Base-by-base conservation (phyloP, 2,329 filamentous ascomycete species). In the Laburnicola sp. region DNA sequence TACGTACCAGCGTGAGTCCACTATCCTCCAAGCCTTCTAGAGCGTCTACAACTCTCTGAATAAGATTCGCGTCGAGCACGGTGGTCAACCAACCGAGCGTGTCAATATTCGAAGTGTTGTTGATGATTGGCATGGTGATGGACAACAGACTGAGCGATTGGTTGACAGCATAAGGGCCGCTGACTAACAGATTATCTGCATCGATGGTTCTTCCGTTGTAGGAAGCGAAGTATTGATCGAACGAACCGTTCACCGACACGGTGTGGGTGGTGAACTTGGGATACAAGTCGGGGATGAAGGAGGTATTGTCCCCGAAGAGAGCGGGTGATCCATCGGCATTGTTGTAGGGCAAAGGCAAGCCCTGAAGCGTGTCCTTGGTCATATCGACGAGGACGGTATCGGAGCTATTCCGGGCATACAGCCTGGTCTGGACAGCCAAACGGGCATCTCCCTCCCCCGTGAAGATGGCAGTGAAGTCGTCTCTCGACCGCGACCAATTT, bases 81-180 rank as follows among this genome's bases (percentile, higher is more conserved):
- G 93, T 76, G 1, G 91, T 96, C 76, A 96, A 82, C 76, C 91
- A 96, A 1, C 90, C 92, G 4, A 96, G 78, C 0, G 93, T 82
- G 55, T 87, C 85, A 3, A 75, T 75, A 36, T 74, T 69, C 2
- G 81, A 80, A 2, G 79, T 78, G 58, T 86, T 88, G 66, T 87
- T 85, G 53, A 89, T 81, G 46, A 97, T 84, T 0, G 91, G 89
- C 11, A 93, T 75, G 0, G 91, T 96, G 51, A 96, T 77, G 2
- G 91, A 96, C 9, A 96, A 70, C 8, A 97, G 76, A 22, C 89
- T 88, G 57, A 87, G 88, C 0, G 84, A 83, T 38, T 82, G 75
- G 67, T 95, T 94, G 56, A 94, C 73, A 23, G 82, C 77, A 50
- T 89, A 78, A 0, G 91, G 91, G 0, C 92, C 92, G 0, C 94